A percentile compares a stretch with the other conserved stretches of the same genome.
These are phyloP conservation scores for Tuber aestivum DNA, from an alignment of 495 filamentous ascomycete genomes.

Conservation along the genomic window DNA sequence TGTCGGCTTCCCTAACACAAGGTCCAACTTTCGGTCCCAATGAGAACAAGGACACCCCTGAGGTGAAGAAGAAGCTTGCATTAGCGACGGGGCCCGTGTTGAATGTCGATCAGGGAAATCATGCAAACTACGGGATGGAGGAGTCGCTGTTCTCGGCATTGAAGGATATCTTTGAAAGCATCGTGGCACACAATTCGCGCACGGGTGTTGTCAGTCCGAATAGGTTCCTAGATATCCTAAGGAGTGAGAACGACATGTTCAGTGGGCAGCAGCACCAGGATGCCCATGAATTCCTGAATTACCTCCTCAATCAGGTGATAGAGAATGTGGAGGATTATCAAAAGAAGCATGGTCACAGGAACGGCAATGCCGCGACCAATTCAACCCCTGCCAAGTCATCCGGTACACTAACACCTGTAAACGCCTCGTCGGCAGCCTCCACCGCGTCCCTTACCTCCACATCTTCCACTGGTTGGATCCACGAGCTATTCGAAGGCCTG, in stretches of 20 bases:
- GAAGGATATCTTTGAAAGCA: conserved; percentile 91
- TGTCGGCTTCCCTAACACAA: conserved; percentile 28
- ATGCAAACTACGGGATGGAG: conserved; percentile 78
- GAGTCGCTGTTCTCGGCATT: conserved; percentile 90
- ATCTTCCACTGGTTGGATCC: conserved; percentile 77
- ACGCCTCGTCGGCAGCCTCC: conserved; percentile 30
- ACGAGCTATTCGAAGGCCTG: conserved; percentile 92
- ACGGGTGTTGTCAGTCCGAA: conserved; percentile 90
- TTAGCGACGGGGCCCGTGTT: conserved; percentile 79
- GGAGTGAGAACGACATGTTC: conserved; percentile 95
- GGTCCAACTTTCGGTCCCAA: conserved; percentile 36
- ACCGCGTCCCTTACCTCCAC: conserved; percentile 39
- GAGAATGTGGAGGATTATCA: conserved; percentile 71
- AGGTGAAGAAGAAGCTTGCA: conserved; percentile 94
- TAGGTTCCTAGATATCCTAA: conserved; percentile 87
- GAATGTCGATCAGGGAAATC: conserved; percentile 72
- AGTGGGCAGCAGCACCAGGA: conserved; percentile 95
- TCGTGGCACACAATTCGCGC: conserved; percentile 73
- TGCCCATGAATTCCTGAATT: conserved; percentile 92
- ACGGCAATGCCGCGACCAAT: conserved; percentile 46
- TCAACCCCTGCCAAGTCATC: conserved; percentile 46
- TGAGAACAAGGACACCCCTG: conserved; percentile 62
- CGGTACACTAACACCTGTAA: conserved; percentile 44
- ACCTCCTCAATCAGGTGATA: conserved; percentile 93
- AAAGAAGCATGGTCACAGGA: conserved; percentile 43